Evolutionary conservation across 2,329 filamentous ascomycete species (phyloP), one percentile per base, ranked within the genome.

Genomic region (Neoscytalidium dimidiatum): DNA sequence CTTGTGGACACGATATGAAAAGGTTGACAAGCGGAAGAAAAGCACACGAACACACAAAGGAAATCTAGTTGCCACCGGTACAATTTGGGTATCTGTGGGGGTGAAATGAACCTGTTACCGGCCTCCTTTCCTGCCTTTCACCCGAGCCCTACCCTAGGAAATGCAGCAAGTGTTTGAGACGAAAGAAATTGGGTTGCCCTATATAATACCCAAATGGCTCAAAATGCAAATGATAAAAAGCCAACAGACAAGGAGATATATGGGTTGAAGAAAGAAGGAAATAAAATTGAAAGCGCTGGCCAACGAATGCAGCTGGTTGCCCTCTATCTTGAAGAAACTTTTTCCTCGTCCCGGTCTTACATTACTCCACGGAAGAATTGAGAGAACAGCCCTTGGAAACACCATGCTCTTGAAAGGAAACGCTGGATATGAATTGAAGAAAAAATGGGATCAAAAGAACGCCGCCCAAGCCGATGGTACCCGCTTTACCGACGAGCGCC

Each of bases 261-360:
- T n/a, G n/a, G 41, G 33, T 60, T 31, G 56, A 29, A 58, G 41
- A 60, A 28, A 33, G 19, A 46, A 44, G 35, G 52, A 33, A 60
- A 44, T 46, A 41, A 56, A 46, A 60, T 46, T 46, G 41, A 28
- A 60, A 46, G 56, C 33, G 41, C 23, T 46, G 38, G 38, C 56
- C 56, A 60, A 46, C 26, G 56, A 60, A 60, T 60, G 56, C 56
- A 60, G 56, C 38, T 14, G 41, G 17, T 46, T 46, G 26, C 38
- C 56, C 41, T 60, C 41, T 60, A 60, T 60, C 56, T 60, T 60
- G 41, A 38, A 46, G 41, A 60, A 60, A 60, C 56, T 60, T 60
- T 60, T 60, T 35, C 33, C 38, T 46, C 56, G 28, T 60, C 56
- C 56, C 41, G 29, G 35, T 46, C 41, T 33, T 60, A 60, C 56